A percentile compares a stretch with the other conserved stretches of the same genome.
These are phyloP conservation scores for Aspergillus brasiliensis DNA, from an alignment of 2,329 filamentous ascomycete genomes.

Conservation along the genomic window DNA sequence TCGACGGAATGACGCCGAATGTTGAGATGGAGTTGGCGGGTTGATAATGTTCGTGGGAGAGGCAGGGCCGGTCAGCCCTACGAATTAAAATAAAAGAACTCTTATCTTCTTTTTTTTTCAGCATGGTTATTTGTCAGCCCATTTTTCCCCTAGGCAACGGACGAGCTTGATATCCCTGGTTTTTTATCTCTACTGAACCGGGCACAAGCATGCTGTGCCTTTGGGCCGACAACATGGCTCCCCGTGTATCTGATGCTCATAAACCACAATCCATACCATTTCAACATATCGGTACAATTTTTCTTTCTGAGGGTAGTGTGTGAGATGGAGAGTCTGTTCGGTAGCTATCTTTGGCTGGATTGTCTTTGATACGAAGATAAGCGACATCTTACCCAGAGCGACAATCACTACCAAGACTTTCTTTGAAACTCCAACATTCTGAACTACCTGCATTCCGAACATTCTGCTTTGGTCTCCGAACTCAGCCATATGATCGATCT, in stretches of 20 bases:
- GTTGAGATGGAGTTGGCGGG: conserved; percentile 43
- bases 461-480: too few species aligned
- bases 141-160: conserved; percentile 19
- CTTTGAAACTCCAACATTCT: too few species aligned
- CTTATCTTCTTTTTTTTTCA: conserved; percentile 31
- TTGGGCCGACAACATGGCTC: conserved; percentile 31
- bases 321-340: background rate
- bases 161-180: conserved; percentile 26
- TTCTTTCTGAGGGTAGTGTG: background rate
- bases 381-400: too few species aligned
- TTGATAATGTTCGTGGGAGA: conserved; percentile 45
- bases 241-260: conserved; percentile 39
- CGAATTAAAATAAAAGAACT: conserved; percentile 41
- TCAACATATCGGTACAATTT: conserved; percentile 16
- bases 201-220: conserved; percentile 31
- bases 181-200: background rate
- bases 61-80: conserved; percentile 42
- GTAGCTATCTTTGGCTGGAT: background rate
- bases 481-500: too few species aligned
- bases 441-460: too few species aligned
- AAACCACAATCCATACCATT: conserved; percentile 40
- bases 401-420: too few species aligned
- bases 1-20: conserved; percentile 41
- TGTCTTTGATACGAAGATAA: too few species aligned
- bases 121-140: conserved; percentile 31